Evolutionary conservation across 2,329 filamentous ascomycete genomes (phyloP), one percentile per base, ranked within the genome.

Genomic region (Aspergillus oerlinghausenensis): DNA sequence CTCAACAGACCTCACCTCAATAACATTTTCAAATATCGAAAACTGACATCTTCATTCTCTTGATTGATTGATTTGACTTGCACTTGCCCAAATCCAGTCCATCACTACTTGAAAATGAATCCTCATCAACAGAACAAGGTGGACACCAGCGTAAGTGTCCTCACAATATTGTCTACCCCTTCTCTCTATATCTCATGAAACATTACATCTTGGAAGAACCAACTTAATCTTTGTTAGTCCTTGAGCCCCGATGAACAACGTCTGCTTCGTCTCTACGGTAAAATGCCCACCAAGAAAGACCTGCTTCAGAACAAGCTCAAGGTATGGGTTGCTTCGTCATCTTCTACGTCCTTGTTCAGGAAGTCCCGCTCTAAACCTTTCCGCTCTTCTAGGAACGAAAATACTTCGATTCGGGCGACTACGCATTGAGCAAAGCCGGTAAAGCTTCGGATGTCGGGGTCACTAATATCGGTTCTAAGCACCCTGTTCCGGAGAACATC

Each of bases 81-180:
- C 17, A 40, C 45, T 7, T 50, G 23, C 52, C 29, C 26, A 42
- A 25, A 32, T 21, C 23, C 21, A 32, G 42, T 45, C 19, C 21
- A 19, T 42, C 47, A n/a, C 19, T 35, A 38, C 53, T 51, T 59
- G 76, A 81, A 67, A 64, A 95, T 97, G 91, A 97, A 97, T 76
- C 93, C 93, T 67, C 91, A 92, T 76, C 90, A 97, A 83, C 92
- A 96, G 84, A 97, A 97, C 84, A 97, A 99, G 83, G 84, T 97
- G 70, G 94, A 99, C 78, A 84, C 97, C 78, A 92, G 84, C 82
- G 94, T 97, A 80, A 80, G 90, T 84, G 59, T 53, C 62, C n/a
- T 19, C 5, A 19, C 21, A 21, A 17, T 23, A 25, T 47, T 43
- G 14, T 42, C 4, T 7, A 26, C 11, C 21, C 49, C 45, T 45